Percentiles rank a stretch among this genome's conserved stretches.
Conservation (phyloP, 2,329 filamentous ascomycete genomes). For the Graphilbum ipis-grandicollis region DNA sequence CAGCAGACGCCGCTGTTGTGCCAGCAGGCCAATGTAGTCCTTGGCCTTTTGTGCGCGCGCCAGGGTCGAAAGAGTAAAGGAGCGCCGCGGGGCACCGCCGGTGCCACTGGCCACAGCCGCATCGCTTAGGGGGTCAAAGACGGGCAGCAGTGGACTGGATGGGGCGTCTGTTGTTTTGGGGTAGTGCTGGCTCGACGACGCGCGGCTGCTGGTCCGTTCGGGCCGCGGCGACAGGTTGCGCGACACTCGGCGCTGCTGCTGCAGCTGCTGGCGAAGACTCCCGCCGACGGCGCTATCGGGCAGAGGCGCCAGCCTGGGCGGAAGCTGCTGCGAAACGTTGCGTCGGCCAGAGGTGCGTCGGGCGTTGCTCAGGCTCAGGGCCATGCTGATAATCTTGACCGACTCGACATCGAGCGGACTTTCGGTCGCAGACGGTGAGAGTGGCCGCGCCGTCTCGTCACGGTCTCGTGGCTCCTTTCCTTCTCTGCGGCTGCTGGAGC, state of each 20-base stretch:
- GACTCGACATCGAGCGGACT: slow-evolving; percentile 65
- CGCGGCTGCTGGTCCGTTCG: slow-evolving; percentile 18
- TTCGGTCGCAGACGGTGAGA: too few relatives aligned
- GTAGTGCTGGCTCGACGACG: slow-evolving; percentile 1
- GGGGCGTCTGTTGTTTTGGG: too few relatives aligned
- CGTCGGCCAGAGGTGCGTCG: slow-evolving; percentile 45
- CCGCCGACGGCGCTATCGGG: slow-evolving; percentile 35
- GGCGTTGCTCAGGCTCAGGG: slow-evolving; percentile 73
- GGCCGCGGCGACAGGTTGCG: slow-evolving; percentile 43
- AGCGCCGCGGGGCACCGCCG: slow-evolving; percentile 38
- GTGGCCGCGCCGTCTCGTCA: too few relatives aligned
- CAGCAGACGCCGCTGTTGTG: slow-evolving; percentile 70
- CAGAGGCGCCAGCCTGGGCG: slow-evolving; percentile 31
- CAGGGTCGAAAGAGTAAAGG: slow-evolving; percentile 65
- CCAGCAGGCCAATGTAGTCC: slow-evolving; percentile 68
- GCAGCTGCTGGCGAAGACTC: slow-evolving; percentile 51
- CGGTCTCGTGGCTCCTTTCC: too few relatives aligned
- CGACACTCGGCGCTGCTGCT: slow-evolving; percentile 49
- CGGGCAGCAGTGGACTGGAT: slow-evolving; percentile 26
- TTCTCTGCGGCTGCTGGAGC: not conserved
- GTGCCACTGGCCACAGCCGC: too few relatives aligned
- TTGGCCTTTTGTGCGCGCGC: slow-evolving; percentile 72
- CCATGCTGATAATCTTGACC: slow-evolving; percentile 83
- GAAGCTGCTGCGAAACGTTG: slow-evolving; percentile 33
- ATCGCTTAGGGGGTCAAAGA: slow-evolving; percentile 16